Percentiles rank a stretch among this genome's conserved stretches.
These are phyloP conservation scores for Neonectria punicea DNA, from an alignment of 2,329 filamentous ascomycete species.

Conservation along the genomic window DNA sequence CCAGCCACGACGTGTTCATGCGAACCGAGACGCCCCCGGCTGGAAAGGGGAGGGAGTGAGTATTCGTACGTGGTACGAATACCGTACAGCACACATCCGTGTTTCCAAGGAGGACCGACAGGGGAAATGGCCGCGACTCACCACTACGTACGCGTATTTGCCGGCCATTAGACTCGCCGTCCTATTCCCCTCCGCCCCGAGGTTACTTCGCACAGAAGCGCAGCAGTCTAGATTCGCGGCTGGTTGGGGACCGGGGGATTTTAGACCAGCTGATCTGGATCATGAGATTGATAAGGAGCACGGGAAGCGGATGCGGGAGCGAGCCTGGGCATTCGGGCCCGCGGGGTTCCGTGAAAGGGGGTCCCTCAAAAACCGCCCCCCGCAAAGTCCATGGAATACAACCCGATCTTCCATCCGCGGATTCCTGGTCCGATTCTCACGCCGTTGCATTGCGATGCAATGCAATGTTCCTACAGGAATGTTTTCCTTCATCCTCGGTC, in stretches of 20 bases:
- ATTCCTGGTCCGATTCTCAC: background rate
- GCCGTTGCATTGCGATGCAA: background rate
- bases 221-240: background rate
- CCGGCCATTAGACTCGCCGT: conserved; percentile 28
- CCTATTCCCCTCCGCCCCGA: background rate
- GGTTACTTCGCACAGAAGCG: conserved; percentile 2
- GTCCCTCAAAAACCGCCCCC: background rate
- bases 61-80: background rate
- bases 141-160: background rate
- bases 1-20: conserved; percentile 2
- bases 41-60: background rate
- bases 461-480: background rate
- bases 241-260: conserved; percentile 4
- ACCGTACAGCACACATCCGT: background rate
- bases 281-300: conserved; percentile 41
- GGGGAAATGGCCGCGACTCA: background rate
- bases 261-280: conserved; percentile 36
- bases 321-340: conserved; percentile 2
- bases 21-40: conserved; percentile 1
- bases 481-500: conserved; percentile 3
- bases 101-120: background rate
- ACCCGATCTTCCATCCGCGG: background rate
- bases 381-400: background rate
- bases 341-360: background rate
- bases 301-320: conserved; percentile 4